phyloP scores from a whole-genome alignment of 2,329 filamentous ascomycete species.

The Tolypocladium endophyticum region DNA sequence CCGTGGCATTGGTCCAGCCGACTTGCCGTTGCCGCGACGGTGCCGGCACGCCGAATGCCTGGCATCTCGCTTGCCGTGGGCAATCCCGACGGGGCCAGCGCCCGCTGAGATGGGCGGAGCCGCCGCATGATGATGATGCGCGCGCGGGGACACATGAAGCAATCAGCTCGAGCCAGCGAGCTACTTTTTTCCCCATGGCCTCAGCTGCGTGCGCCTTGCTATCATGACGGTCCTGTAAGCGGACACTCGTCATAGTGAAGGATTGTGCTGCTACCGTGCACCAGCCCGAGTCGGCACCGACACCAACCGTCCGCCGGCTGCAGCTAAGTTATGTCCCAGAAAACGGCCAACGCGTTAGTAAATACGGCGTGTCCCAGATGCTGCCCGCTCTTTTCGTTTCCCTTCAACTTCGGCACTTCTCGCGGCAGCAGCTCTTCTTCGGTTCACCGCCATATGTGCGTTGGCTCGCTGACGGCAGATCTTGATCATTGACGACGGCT shows the following conservation, averaged over 20 bases:
- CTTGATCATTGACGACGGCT: background rate
- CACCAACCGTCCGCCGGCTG: background rate
- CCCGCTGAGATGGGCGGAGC: background rate
- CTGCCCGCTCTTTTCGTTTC: background rate
- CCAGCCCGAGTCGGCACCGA: background rate
- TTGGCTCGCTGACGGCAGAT: background rate
- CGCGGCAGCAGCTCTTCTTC: background rate
- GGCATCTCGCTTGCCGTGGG: background rate
- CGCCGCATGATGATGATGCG: background rate
- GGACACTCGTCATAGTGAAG: background rate
- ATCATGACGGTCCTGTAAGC: background rate
- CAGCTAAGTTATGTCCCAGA: background rate
- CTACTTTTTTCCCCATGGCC: background rate
- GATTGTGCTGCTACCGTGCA: background rate
- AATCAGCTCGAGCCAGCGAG: background rate
- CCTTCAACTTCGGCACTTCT: background rate
- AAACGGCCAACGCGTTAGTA: background rate
- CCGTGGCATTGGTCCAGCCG: background rate
- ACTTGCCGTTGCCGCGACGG: background rate
- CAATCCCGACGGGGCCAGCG: background rate
- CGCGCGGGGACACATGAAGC: background rate
- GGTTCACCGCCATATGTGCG: background rate
- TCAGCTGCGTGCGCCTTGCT: background rate
- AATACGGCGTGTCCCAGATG: background rate
- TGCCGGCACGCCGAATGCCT: background rate